Percentiles rank a stretch among this genome's conserved stretches.
These are phyloP conservation scores for Collariella sp. DNA, from an alignment of 495 filamentous ascomycete species.

Conservation along the genomic window DNA sequence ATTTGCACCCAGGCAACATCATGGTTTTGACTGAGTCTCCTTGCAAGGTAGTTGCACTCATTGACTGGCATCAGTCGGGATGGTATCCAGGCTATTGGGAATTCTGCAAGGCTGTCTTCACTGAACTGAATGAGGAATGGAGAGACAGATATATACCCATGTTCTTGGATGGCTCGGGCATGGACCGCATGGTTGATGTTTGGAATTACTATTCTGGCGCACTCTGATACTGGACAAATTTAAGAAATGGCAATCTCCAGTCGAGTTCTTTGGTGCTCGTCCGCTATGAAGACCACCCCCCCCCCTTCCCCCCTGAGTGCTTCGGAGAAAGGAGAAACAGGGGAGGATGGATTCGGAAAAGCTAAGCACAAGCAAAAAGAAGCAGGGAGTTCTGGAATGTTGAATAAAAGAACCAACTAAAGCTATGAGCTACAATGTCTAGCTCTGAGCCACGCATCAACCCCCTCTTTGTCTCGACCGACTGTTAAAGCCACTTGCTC, in stretches of 20 bases:
- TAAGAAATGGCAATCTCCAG: no score
- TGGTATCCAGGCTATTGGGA: conserved; percentile 44
- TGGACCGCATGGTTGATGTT: neutral
- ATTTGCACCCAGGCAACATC: conserved; percentile 43
- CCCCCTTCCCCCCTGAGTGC: no score
- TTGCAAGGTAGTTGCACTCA: conserved; percentile 28
- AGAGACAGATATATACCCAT: conserved; percentile 4
- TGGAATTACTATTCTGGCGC: neutral
- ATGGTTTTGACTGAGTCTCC: conserved; percentile 21
- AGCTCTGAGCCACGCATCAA: no score
- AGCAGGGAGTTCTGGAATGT: no score
- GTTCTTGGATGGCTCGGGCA: neutral
- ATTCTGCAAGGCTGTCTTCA: conserved; percentile 31
- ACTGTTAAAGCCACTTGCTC: neutral
- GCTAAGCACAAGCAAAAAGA: no score
- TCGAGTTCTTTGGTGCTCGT: no score
- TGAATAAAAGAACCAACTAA: no score
- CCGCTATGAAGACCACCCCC: no score
- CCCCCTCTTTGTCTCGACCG: no score
- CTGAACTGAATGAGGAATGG: conserved; percentile 1
- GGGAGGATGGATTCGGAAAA: no score
- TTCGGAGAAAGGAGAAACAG: no score
- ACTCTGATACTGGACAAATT: neutral
- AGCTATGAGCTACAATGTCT: no score
- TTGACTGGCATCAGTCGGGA: conserved; percentile 45